These are phyloP conservation scores for Tolypocladium capitatum DNA, from an alignment of 2,329 filamentous ascomycete genomes.

Conservation along the genomic window DNA sequence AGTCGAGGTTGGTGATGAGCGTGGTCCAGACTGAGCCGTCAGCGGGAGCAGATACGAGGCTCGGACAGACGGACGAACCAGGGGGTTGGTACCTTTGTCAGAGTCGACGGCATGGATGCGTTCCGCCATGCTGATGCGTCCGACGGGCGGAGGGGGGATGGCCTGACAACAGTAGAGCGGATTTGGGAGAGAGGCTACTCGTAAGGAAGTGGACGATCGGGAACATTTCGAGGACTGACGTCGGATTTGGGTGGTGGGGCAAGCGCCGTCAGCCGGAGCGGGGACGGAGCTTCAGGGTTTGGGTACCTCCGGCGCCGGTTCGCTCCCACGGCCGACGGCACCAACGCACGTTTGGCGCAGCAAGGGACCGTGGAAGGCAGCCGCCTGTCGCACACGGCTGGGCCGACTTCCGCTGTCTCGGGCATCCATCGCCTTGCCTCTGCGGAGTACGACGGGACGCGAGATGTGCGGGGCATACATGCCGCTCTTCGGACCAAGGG, in stretches of 20 bases:
- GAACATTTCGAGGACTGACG: not conserved
- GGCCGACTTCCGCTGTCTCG: not conserved
- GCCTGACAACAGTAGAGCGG: not conserved
- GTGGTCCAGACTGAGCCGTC: conserved; percentile 57
- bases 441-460: not conserved
- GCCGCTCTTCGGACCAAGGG: not conserved
- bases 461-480: not conserved
- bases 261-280: not conserved
- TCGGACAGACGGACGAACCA: not conserved
- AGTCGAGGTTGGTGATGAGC: conserved; percentile 72
- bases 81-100: conserved; percentile 19
- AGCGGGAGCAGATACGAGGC: not conserved
- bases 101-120: conserved; percentile 23
- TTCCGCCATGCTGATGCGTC: conserved; percentile 8
- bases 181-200: not conserved
- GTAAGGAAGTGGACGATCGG: not conserved
- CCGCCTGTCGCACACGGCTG: not conserved
- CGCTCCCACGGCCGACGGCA: too few species aligned
- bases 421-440: not conserved
- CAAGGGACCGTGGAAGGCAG: too few species aligned
- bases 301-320: not conserved
- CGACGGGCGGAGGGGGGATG: not conserved
- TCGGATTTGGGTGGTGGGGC: conserved; percentile 1
- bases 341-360: too few species aligned
- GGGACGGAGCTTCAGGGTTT: not conserved